A percentile compares a stretch with the other conserved stretches of the same genome.
Conservation (phyloP, 2,329 filamentous ascomycete species). For the Gnomoniopsis sp. region DNA sequence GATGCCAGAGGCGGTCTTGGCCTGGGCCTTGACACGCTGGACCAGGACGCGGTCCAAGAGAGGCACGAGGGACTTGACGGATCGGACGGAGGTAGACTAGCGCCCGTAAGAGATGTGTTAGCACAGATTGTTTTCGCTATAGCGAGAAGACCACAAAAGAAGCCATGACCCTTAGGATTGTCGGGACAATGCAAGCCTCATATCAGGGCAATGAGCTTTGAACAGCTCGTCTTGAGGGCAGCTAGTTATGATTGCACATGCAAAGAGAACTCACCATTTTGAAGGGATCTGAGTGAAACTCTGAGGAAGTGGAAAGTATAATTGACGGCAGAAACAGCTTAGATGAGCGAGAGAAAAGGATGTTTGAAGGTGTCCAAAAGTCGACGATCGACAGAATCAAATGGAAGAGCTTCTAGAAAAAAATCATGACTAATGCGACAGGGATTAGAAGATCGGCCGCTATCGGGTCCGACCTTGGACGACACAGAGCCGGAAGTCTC, state of each 20-base stretch:
- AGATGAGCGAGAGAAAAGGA: neutral
- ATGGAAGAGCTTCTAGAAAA: conserved; percentile 16
- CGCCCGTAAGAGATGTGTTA: neutral
- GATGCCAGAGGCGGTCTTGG: conserved; percentile 95
- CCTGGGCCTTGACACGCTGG: conserved; percentile 94
- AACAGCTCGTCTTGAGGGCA: neutral
- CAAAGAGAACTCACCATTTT: conserved; percentile 3
- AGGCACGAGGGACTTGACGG: conserved; percentile 89
- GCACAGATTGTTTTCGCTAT: neutral
- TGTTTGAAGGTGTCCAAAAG: neutral
- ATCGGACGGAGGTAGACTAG: conserved; percentile 76
- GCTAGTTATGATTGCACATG: neutral
- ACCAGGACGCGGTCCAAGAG: conserved; percentile 96
- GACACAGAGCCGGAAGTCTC: neutral
- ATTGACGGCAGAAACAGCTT: neutral
- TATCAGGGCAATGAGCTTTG: neutral
- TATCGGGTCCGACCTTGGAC: neutral
- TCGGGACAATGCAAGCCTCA: neutral
- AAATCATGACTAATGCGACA: conserved; percentile 18
- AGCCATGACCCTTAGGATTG: neutral
- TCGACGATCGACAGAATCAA: conserved; percentile 12
- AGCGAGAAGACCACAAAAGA: neutral
- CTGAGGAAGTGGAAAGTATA: neutral
- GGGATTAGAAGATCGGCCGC: neutral
- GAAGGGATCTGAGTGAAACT: too few species aligned